Base-by-base conservation (phyloP, 768 basidiomycete species). In the Trametes punicea region DNA sequence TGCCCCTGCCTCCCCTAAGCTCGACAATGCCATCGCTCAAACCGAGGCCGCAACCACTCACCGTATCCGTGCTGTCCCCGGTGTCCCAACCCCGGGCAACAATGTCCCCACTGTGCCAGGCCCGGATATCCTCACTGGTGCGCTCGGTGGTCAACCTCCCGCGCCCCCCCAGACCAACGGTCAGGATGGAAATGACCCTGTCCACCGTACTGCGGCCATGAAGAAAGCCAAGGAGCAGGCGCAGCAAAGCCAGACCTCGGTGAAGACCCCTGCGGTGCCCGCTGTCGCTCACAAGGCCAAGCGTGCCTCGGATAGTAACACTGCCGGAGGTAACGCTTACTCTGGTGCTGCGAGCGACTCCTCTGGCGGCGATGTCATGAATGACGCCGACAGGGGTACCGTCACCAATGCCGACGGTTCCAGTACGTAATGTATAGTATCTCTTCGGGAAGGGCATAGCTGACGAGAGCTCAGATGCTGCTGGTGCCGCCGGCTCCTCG, bases 251-350 rank as follows among this genome's bases (percentile, higher is more conserved):
- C 30, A 38, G 5, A 27, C 6, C 18, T 9, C 48, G 29, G 18
- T 50, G 13, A 59, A 54, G 57, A 36, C 52, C 3, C 38, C 52
- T 4, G 36, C 40, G 13, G 23, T 39, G 15, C 47, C 39, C 20
- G 33, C 50, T 6, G 21, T 18, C 11, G 21, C 44, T 15, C 27
- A 38, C 21, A 47, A 39, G 38, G 9, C 26, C 33, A 69, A 59
- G 64, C 67, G 67, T 57, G 61, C 67, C 0, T 30, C 31, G 18
- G 65, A 69, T 46, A 2, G 20, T 20, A 11, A 39, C 27, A 63
- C 64, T 4, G 67, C 65, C 4, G 67, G 67, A 46, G 67, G 67
- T 53, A 67, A 65, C 56, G 56, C 65, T 0, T 65, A 64, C 57
- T 58, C 67, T n/a, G 67, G 67, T 23, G 60, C 62, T 33, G 56